Conservation (phyloP, 164 flowering plant species). For the Aristolochia contorta region DNA sequence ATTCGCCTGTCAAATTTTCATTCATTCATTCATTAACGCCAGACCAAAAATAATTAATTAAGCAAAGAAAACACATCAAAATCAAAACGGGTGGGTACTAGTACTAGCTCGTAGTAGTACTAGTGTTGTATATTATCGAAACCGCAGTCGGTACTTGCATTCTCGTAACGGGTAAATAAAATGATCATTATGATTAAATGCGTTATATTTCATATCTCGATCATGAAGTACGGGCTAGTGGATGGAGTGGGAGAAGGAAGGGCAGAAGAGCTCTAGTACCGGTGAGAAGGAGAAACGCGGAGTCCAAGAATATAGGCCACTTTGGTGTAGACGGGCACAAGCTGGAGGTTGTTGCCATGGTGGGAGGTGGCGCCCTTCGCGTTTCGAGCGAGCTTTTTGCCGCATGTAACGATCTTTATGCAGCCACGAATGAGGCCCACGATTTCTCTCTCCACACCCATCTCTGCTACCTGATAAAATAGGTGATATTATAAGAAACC, state of each 20-base stretch:
- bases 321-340: slow-evolving; percentile 63
- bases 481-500: not conserved
- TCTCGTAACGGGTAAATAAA: not conserved
- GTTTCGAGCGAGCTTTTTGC: slow-evolving; percentile 42
- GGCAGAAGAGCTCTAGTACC: slow-evolving; percentile 23
- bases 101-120: no score
- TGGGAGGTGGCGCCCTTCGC: slow-evolving; percentile 5
- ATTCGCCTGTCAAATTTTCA: slow-evolving; percentile 55
- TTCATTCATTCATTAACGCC: no score
- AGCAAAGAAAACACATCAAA: not conserved
- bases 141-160: not conserved
- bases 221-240: no score
- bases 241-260: not conserved
- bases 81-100: no score
- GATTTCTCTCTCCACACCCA: slow-evolving; percentile 30
- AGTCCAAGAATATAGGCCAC: slow-evolving; percentile 89
- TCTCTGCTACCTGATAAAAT: slow-evolving; percentile 52
- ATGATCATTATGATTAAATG: no score
- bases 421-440: slow-evolving; percentile 91
- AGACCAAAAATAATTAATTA: no score
- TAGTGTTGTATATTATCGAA: no score
- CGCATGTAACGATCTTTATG: slow-evolving; percentile 89
- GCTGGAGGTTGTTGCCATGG: not conserved
- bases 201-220: no score
- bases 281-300: slow-evolving; percentile 80